Evolutionary conservation across 2,329 filamentous ascomycete species (phyloP).

Genomic region (Neofusicoccum sp.): DNA sequence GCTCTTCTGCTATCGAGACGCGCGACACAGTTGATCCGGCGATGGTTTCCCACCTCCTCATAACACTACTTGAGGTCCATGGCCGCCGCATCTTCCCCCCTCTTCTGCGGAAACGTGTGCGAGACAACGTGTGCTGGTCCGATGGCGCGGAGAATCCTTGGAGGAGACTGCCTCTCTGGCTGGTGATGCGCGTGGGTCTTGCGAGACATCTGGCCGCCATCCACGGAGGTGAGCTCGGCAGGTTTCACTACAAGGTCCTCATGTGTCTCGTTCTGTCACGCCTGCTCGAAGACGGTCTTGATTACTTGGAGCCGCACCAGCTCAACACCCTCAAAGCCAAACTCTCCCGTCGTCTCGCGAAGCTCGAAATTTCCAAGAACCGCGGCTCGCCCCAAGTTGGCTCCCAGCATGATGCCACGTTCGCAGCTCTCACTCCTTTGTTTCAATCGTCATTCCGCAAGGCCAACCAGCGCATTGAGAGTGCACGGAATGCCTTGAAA

Average conservation of each 20-base stretch:
- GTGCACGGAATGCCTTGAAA: conserved; percentile 26
- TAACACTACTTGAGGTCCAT: conserved; percentile 58
- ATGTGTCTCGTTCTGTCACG: conserved; percentile 50
- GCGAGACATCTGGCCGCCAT: conserved; percentile 51
- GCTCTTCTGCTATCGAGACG: conserved; percentile 48
- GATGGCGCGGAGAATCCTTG: conserved; percentile 53
- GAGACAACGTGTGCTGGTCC: conserved; percentile 60
- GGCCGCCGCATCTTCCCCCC: conserved; percentile 42
- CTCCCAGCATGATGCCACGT: conserved; percentile 29
- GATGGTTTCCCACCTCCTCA: conserved; percentile 59
- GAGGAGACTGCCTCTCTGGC: conserved; percentile 62
- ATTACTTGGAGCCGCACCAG: conserved; percentile 35
- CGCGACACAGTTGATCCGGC: conserved; percentile 59
- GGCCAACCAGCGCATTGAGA: conserved; percentile 23
- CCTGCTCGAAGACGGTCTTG: conserved; percentile 44
- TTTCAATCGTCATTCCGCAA: conserved; percentile 24
- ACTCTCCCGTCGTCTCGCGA: conserved; percentile 57
- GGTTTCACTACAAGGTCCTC: conserved; percentile 57
- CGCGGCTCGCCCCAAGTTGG: conserved; percentile 17
- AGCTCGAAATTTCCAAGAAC: conserved; percentile 49
- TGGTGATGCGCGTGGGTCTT: conserved; percentile 59
- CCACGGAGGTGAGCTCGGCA: conserved; percentile 44
- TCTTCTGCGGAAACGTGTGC: conserved; percentile 56
- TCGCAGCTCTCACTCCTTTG: conserved; percentile 23
- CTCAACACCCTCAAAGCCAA: conserved; percentile 50